Evolutionary conservation across 805 yeast species (phyloP), one percentile per base, ranked within the genome.

Genomic region (Lachancea mirantina): DNA sequence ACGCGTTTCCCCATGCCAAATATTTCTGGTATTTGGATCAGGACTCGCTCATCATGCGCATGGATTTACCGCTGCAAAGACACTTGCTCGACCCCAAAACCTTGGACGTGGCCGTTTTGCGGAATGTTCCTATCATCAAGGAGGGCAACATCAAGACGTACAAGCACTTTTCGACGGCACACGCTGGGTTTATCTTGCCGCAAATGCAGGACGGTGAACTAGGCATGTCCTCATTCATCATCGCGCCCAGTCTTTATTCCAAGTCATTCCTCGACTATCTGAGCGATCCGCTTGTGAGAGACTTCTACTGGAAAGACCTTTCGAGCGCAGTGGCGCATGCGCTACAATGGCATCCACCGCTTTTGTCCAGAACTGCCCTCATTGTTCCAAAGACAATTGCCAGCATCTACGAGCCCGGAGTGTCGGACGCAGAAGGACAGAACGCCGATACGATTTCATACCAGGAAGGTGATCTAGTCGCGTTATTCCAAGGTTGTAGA

Each of bases 301-400:
- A 70, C 30, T 85, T 81, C 59, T 58, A 59, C n/a, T 57, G 60
- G 58, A 49, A 48, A 26, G 69, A 69, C 36, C 43, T 54, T 21
- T 55, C 57, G 30, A 70, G 71, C 34, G 80, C 76, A 4, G 75
- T 89, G 26, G 72, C 84, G n/a, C 97, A 92, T 54, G 65, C 87
- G 27, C 65, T 87, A 45, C 96, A 85, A 58, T 92, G 97, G 98
- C 98, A 89, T 54, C 95, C 96, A 8, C 74, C 72, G 18, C 61
- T 82, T 17, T 65, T 92, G 44, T 70, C 81, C 34, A 80, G 76
- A 49, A 67, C 92, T 3, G 80, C 85, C 0, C 56, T 89, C 10
- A 72, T 92, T 1, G 83, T 85, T 8, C 68, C 76, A 26, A 70
- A 76, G 48, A 59, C 71, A 7, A 67, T 80, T 25, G 72, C 73